Evolutionary conservation across 192 early-diverging fungal genomes (phyloP), one percentile per base, ranked within the genome.

Genomic region (Podila epicladia): DNA sequence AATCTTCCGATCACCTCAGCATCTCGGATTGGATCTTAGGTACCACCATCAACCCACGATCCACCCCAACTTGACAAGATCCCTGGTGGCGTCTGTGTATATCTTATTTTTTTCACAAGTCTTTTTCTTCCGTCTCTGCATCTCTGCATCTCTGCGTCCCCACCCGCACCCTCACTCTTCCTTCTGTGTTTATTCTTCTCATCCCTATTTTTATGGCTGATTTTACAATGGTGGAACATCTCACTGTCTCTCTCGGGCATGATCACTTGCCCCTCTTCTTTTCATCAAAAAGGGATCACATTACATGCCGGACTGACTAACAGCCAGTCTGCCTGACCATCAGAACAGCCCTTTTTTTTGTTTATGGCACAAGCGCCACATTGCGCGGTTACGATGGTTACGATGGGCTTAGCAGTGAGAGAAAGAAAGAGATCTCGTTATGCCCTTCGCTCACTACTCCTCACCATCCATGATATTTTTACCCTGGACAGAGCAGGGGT

Each of bases 211-310:
- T 55, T 55, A 55, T 26, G 9, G 17, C 20, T 24, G n/a, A 55
- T 26, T n/a, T 9, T 6, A n/a, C 53, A 4, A 24, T n/a, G 24
- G 20, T 6, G 24, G n/a, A 9, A 26, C 24, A 12, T 55, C 53
- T 24, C n/a, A 24, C 9, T 55, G 1, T 55, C n/a, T 24, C 19
- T 55, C 53, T 55, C 53, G 53, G 24, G 41, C 41, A 45, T 45
- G 41, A 45, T 45, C 41, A n/a, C 53, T 55, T 26, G 20, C 53
- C 20, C 24, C 53, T 55, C 53, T 53, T 53, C 6, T 11, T 15
- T 55, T 55, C 53, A 55, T 26, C 53, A 24, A 55, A 55, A 26
- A 55, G 53, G 53, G 53, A 55, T n/a, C 24, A 55, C 24, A 55
- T 45, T 45, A 45, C 41, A 3, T 4, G 41, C 15, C 53, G 22